These are phyloP conservation scores for Trametes sp. DNA, from an alignment of 1,284 basidiomycete genomes.

Conservation along the genomic window DNA sequence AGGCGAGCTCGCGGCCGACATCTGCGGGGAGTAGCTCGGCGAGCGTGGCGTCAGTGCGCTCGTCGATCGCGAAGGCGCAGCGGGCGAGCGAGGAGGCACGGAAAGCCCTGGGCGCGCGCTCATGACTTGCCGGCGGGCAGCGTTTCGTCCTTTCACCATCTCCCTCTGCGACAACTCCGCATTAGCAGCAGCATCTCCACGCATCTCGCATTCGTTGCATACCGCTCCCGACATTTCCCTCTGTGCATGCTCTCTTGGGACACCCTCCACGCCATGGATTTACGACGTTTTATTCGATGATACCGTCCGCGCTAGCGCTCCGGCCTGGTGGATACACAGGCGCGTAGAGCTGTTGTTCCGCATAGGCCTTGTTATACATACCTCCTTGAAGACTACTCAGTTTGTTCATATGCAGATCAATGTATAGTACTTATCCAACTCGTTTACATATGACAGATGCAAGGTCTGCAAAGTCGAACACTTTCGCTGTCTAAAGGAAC, in stretches of 20 bases:
- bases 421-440: neutral
- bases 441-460: neutral
- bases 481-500: neutral
- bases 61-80: conserved; percentile 52
- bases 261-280: conserved; percentile 11
- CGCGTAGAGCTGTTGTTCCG: neutral
- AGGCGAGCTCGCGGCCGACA: conserved; percentile 36
- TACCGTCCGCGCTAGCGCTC: neutral
- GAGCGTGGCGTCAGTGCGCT: conserved; percentile 36
- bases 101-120: conserved; percentile 47
- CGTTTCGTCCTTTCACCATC: neutral
- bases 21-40: conserved; percentile 19
- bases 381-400: neutral
- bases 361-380: neutral
- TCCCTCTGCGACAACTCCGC: conserved; percentile 2
- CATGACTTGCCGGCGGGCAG: conserved; percentile 5
- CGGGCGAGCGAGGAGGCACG: conserved; percentile 60
- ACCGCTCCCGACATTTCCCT: neutral
- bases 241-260: conserved; percentile 23
- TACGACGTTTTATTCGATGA: conserved; percentile 5
- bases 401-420: neutral
- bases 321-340: neutral
- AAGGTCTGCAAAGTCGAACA: too few relatives aligned
- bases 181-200: neutral
- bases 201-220: neutral